Evolutionary conservation across 345 rosid species (phyloP), one percentile per base, ranked within the genome.

Genomic region (Xanthoceras sorbifolium): DNA sequence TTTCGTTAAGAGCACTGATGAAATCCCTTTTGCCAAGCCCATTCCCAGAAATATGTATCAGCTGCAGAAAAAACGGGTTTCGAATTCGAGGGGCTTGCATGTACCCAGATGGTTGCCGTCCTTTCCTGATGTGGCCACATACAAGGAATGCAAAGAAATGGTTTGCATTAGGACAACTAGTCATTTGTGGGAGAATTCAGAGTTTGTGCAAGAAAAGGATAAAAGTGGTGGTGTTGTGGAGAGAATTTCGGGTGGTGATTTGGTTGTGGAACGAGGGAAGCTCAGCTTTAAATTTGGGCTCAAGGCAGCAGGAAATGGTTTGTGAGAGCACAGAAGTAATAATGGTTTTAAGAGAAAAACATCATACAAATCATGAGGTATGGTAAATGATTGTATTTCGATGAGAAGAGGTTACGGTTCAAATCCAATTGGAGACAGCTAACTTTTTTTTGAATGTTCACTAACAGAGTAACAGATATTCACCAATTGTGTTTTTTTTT

Each of bases 1-100:
- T 48, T 90, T 89, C 63, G 86, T 90, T 15, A 38, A 73, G 2
- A 55, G 57, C 74, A 69, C 77, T 5, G 72, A 63, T 0, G 97
- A 92, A 77, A 87, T 78, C 74, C 94, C 94, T 20, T 92, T 89
- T 44, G 92, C 91, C 2, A 85, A 82, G 73, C 87, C 91, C 5
- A 65, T 90, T 57, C 89, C 89, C 4, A 73, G 72, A n/a, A 50
- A 3, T 22, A 6, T n/a, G 28, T 42, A 2, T 42, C 46, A 10
- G 46, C 46, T 42, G 46, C 8, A 40, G 12, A 40, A 9, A 40
- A 42, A 42, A 42, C 26, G 14, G 54, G 18, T 48, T 61, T 28
- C 67, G 14, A 6, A 23, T 65, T 42, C 48, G 42, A 18, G 32
- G 46, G 65, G 48, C 6, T 34, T 29, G 67, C 86, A 82, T 5